Evolutionary conservation across 2,329 filamentous ascomycete genomes (phyloP).

Genomic region (Dactylellina leptospora): DNA sequence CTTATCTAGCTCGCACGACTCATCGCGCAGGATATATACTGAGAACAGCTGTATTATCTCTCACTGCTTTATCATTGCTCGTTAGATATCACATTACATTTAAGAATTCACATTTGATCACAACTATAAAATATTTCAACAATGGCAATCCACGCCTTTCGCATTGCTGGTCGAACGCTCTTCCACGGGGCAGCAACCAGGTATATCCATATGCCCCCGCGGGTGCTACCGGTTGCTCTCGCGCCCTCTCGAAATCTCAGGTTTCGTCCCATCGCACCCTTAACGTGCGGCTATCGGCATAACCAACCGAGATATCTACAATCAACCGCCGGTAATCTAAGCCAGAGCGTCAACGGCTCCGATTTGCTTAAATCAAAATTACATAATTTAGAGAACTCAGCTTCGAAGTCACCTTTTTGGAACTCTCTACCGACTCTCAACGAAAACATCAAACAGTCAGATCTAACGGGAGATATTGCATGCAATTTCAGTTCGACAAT

Average conservation of each 20-base stretch:
- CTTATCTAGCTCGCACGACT: background rate
- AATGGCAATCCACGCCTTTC: slow-evolving; percentile 18
- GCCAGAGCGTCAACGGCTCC: too few species aligned
- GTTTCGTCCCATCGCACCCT: background rate
- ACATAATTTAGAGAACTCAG: too few species aligned
- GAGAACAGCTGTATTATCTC: background rate
- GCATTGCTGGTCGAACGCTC: slow-evolving; percentile 3
- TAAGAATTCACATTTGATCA: background rate
- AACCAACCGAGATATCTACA: too few species aligned
- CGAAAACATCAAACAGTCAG: too few species aligned
- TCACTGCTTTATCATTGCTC: background rate
- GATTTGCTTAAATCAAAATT: too few species aligned
- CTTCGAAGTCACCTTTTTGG: too few species aligned
- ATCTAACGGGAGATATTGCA: background rate
- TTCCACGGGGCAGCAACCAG: background rate
- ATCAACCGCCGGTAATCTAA: too few species aligned
- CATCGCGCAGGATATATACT: background rate
- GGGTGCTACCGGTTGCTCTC: slow-evolving; percentile 6
- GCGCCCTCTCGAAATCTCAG: background rate
- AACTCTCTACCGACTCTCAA: too few species aligned
- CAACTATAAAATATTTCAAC: background rate
- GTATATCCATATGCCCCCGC: slow-evolving; percentile 32
- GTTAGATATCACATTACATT: slow-evolving; percentile 1
- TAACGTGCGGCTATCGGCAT: too few species aligned
- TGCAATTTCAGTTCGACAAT: background rate